Evolutionary conservation across 2,329 filamentous ascomycete species (phyloP).

Genomic region (Trichoderma citrinoviride): DNA sequence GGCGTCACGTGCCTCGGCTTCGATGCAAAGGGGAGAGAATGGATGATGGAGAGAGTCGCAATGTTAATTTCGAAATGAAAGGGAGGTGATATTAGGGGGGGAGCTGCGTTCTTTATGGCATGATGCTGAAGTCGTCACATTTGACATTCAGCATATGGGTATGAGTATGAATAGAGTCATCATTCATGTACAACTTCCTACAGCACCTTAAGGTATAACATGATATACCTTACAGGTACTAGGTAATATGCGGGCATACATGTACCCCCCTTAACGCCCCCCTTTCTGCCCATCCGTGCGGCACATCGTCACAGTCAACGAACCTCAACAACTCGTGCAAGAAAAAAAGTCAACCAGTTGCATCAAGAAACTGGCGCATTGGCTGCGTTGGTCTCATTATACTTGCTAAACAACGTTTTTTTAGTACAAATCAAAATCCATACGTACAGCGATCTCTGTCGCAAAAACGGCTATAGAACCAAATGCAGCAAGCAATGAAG

Average conservation of each 20-base stretch:
- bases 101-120: too few species aligned
- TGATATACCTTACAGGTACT: too few species aligned
- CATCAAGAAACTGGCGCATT: slow-evolving; percentile 18
- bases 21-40: neutral
- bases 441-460: slow-evolving; percentile 19
- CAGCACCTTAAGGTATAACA: too few species aligned
- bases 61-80: neutral
- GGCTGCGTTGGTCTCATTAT: slow-evolving; percentile 23
- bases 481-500: slow-evolving; percentile 15
- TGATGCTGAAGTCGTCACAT: neutral
- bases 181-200: too few species aligned
- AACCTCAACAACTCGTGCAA: too few species aligned
- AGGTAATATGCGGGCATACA: too few species aligned
- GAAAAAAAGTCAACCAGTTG: neutral
- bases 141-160: neutral
- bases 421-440: slow-evolving; percentile 24
- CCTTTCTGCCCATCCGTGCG: too few species aligned
- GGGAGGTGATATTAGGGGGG: neutral
- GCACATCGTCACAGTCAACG: too few species aligned
- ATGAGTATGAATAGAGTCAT: too few species aligned
- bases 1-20: slow-evolving; percentile 1
- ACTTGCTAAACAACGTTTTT: slow-evolving; percentile 18
- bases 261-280: too few species aligned
- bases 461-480: slow-evolving; percentile 13
- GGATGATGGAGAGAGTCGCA: too few species aligned